Conservation (phyloP, 306 rosid species). For the Acacia confusa region DNA sequence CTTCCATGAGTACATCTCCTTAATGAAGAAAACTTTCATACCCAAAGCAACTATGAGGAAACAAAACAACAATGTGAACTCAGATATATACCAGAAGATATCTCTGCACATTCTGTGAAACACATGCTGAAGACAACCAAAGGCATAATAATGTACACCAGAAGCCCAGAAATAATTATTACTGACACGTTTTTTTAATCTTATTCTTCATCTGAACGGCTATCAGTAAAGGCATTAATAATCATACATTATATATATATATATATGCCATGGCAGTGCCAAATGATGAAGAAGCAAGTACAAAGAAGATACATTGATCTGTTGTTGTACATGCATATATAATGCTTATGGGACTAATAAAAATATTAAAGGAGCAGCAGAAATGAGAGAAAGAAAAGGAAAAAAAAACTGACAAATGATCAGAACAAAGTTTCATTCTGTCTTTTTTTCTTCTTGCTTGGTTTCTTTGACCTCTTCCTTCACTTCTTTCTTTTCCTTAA, state of each 20-base stretch:
- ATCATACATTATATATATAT: not conserved
- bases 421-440: not conserved
- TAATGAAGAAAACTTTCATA: not conserved
- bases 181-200: not conserved
- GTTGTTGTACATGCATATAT: constrained; percentile 22
- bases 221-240: not conserved
- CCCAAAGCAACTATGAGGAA: not conserved
- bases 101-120: not conserved
- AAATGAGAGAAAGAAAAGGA: not conserved
- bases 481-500: constrained; percentile 27
- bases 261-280: constrained; percentile 6
- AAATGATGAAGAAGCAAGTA: constrained; percentile 18
- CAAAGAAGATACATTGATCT: constrained; percentile 1
- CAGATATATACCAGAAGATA: not conserved
- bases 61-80: not conserved
- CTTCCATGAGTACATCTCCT: not conserved
- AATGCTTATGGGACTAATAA: constrained; percentile 25
- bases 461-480: constrained; percentile 31
- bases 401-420: not conserved
- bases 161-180: not conserved
- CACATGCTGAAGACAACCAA: not conserved
- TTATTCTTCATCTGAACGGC: not conserved
- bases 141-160: not conserved
- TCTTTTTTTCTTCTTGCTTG: constrained; percentile 47
- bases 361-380: constrained; percentile 4